A percentile compares a stretch with the other conserved stretches of the same genome.
Conservation (phyloP, 345 rosid species). For the Nephelium lappaceum region DNA sequence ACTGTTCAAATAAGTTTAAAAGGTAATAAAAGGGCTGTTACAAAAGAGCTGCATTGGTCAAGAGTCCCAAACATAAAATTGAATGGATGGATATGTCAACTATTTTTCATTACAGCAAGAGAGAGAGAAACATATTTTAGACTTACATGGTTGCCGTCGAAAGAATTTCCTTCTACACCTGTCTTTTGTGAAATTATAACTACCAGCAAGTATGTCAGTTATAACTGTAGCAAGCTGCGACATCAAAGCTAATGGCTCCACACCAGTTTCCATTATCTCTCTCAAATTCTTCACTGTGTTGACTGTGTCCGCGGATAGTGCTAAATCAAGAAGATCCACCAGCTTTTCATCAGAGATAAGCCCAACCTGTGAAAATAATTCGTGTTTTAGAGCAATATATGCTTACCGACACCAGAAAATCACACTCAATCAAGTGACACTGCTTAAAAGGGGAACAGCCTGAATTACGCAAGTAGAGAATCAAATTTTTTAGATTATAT, state of each 20-base stretch:
- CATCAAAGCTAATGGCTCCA: conserved; percentile 96
- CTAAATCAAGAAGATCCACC: conserved; percentile 98
- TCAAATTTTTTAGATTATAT: conserved; percentile 2
- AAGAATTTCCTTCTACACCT: conserved; percentile 76
- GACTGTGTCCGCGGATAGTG: conserved; percentile 96
- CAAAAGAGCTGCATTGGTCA: background rate
- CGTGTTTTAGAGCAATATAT: conserved; percentile 20
- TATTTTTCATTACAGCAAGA: background rate
- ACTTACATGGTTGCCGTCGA: conserved; percentile 77
- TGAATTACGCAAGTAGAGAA: background rate
- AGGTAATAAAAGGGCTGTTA: background rate
- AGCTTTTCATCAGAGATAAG: conserved; percentile 93
- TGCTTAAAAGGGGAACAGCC: background rate
- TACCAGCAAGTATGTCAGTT: conserved; percentile 93
- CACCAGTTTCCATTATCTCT: conserved; percentile 88
- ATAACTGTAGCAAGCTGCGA: conserved; percentile 97
- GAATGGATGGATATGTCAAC: conserved; percentile 13
- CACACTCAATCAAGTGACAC: background rate
- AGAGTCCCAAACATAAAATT: background rate
- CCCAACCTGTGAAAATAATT: conserved; percentile 65
- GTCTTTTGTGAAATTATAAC: conserved; percentile 82
- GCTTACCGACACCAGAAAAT: conserved; percentile 15
- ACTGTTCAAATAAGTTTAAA: background rate
- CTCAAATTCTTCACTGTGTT: conserved; percentile 95
- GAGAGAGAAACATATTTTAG: conserved; percentile 9